A percentile compares a stretch with the other conserved stretches of the same genome.
phyloP scores from a whole-genome alignment of 148 eudicot genomes.

The Nepenthes mirabilis region DNA sequence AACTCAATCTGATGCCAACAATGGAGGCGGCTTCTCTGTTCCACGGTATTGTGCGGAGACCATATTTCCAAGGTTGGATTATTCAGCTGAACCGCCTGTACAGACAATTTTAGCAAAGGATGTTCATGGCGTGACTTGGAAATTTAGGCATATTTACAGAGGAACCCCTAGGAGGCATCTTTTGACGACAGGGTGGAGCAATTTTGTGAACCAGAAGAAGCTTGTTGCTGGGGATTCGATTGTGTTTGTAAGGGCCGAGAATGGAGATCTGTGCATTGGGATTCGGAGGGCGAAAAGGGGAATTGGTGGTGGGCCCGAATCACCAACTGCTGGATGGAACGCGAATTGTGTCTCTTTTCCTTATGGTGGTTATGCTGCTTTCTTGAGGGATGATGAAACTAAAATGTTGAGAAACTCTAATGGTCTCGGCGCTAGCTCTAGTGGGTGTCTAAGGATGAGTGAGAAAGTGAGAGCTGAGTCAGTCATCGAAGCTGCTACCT shows the following conservation, averaged over 20 bases:
- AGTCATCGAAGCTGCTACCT: conserved; percentile 47
- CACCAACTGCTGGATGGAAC: conserved; percentile 41
- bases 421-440: conserved; percentile 10
- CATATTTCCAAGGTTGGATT: conserved; percentile 73
- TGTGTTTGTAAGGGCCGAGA: conserved; percentile 69
- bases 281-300: conserved; percentile 80
- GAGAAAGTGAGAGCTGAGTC: conserved; percentile 37
- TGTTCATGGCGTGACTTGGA: conserved; percentile 81
- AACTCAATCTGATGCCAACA: conserved; percentile 93
- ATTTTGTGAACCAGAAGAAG: conserved; percentile 83
- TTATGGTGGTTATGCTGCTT: conserved; percentile 30
- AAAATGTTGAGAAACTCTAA: conserved; percentile 13
- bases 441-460: conserved; percentile 1
- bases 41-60: conserved; percentile 95
- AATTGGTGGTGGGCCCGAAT: conserved; percentile 39
- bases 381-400: conserved; percentile 31
- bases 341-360: conserved; percentile 16
- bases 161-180: conserved; percentile 94
- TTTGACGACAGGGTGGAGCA: conserved; percentile 87
- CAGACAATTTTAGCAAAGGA: conserved; percentile 75
- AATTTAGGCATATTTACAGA: conserved; percentile 89
- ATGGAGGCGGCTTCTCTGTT: conserved; percentile 91
- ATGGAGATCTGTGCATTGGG: conserved; percentile 82
- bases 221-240: conserved; percentile 89
- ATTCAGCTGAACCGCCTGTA: conserved; percentile 82